Percentiles rank a stretch among this genome's conserved stretches.
Evolutionary conservation across 2,329 filamentous ascomycete species (phyloP).

Genomic region (Bipolaris zeicola): DNA sequence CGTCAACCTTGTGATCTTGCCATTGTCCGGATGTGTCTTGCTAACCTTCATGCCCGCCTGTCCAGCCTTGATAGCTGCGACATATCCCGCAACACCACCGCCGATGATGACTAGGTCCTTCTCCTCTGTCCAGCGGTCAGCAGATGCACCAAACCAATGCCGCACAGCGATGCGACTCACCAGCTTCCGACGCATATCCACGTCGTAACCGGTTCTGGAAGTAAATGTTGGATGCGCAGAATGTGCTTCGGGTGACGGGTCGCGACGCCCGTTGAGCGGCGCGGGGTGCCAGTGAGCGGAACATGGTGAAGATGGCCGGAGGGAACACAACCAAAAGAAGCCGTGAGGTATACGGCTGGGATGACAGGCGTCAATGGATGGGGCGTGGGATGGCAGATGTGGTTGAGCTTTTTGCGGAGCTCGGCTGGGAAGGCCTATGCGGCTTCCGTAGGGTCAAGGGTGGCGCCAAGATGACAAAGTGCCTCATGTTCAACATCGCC

Average conservation of each 20-base stretch:
- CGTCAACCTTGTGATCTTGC: constrained; percentile 11
- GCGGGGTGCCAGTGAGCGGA: constrained; percentile 59
- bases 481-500: constrained; percentile 14
- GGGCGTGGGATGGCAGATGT: constrained; percentile 44
- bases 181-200: constrained; percentile 62
- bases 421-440: constrained; percentile 30
- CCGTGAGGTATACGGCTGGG: constrained; percentile 38
- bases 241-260: constrained; percentile 46
- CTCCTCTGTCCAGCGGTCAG: constrained; percentile 68
- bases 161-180: constrained; percentile 43
- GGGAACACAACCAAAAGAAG: constrained; percentile 32
- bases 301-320: constrained; percentile 52
- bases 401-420: constrained; percentile 42
- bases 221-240: constrained; percentile 52
- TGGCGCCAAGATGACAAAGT: constrained; percentile 26
- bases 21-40: constrained; percentile 5
- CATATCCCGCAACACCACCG: constrained; percentile 97
- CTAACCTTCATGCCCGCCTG: constrained; percentile 93
- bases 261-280: constrained; percentile 52
- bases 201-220: constrained; percentile 60
- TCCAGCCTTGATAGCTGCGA: constrained; percentile 97
- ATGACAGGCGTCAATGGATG: constrained; percentile 47
- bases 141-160: constrained; percentile 23
- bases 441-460: constrained; percentile 29
- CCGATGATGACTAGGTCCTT: constrained; percentile 98